Evolutionary conservation across 352 stramenopile species (phyloP).

Genomic region (Pythium utonaiense): DNA sequence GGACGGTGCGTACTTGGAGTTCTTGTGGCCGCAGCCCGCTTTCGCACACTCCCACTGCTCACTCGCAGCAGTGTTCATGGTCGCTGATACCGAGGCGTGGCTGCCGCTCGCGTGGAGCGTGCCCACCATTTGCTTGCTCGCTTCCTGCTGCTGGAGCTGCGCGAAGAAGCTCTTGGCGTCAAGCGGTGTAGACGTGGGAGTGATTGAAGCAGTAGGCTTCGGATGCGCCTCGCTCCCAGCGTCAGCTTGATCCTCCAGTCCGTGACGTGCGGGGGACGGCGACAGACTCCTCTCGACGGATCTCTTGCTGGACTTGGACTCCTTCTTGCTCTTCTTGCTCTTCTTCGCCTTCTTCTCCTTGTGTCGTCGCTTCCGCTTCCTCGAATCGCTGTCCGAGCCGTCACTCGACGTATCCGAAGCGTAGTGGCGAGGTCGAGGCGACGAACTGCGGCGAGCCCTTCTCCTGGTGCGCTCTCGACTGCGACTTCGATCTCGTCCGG

Average conservation of each 20-base stretch:
- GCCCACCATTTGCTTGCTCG: conserved; percentile 48
- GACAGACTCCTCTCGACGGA: not conserved
- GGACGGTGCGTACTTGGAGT: conserved; percentile 52
- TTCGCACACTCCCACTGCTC: conserved; percentile 76
- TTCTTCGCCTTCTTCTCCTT: conserved; percentile 23
- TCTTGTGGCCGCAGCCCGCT: conserved; percentile 59
- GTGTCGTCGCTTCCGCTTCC: not conserved
- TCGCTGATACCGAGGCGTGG: conserved; percentile 25
- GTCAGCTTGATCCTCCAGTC: not conserved
- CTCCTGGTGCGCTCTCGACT: not conserved
- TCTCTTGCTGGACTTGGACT: conserved; percentile 5
- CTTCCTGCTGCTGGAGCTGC: conserved; percentile 57
- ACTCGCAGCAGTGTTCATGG: conserved; percentile 18
- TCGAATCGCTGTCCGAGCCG: not conserved
- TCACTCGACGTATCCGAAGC: not conserved
- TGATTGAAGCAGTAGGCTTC: not conserved
- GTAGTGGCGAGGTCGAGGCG: not conserved
- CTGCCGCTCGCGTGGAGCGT: conserved; percentile 56
- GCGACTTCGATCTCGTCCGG: conserved; percentile 2
- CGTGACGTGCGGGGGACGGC: not conserved
- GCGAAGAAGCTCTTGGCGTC: conserved; percentile 63
- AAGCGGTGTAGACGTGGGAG: not conserved
- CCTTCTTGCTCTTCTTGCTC: conserved; percentile 19
- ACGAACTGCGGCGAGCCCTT: conserved; percentile 2
- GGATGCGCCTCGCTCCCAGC: not conserved